Percentiles rank a stretch among this genome's conserved stretches.
Evolutionary conservation across 305 asterid species (phyloP).

Genomic region (Plantago lanceolata): DNA sequence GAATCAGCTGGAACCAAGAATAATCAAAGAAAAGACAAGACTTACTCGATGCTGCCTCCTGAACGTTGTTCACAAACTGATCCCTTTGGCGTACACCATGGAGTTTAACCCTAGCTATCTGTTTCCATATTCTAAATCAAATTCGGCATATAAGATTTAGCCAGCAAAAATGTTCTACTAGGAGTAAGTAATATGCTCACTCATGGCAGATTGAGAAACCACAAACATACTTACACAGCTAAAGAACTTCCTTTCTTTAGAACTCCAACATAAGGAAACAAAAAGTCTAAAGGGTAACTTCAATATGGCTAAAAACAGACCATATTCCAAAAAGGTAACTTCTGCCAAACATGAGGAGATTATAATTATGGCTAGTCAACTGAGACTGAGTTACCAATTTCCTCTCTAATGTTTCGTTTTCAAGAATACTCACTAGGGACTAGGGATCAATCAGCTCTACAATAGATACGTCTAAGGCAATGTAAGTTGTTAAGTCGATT

Average conservation of each 20-base stretch:
- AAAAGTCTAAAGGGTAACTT: background rate
- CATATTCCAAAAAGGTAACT: too few species aligned
- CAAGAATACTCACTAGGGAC: background rate
- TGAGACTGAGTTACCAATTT: too few species aligned
- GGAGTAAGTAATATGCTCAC: background rate
- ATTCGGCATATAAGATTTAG: constrained; percentile 22
- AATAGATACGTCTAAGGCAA: background rate
- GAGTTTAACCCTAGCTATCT: constrained; percentile 76
- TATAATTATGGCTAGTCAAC: too few species aligned
- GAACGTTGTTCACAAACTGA: constrained; percentile 58
- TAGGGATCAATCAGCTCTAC: background rate
- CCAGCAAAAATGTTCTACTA: constrained; percentile 4
- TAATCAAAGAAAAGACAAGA: constrained; percentile 20
- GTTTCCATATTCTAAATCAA: constrained; percentile 31
- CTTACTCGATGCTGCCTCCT: constrained; percentile 74
- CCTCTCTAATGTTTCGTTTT: background rate
- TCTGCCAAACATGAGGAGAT: too few species aligned
- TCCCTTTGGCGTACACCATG: constrained; percentile 55
- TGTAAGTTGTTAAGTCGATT: background rate
- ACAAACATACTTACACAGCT: background rate
- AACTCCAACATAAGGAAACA: background rate
- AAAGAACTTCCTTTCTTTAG: background rate
- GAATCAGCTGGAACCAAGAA: background rate
- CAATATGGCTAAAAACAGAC: background rate
- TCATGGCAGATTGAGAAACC: background rate